These are phyloP conservation scores for Escovopsis sp. DNA, from an alignment of 2,329 filamentous ascomycete species.

Conservation along the genomic window DNA sequence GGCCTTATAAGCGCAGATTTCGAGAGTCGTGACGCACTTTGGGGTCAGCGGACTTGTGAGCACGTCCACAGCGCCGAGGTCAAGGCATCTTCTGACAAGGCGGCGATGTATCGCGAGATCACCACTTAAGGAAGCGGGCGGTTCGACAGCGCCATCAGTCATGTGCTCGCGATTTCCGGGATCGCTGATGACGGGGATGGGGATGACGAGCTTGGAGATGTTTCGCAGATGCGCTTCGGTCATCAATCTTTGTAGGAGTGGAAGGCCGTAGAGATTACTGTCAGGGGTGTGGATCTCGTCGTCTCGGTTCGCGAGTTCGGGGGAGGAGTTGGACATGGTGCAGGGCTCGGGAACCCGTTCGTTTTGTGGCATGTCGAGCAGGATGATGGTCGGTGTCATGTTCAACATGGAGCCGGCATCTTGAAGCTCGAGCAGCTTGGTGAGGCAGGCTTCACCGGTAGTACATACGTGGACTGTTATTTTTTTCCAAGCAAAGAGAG, in stretches of 20 bases:
- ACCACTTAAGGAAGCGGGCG: conserved; percentile 11
- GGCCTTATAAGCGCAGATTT: conserved; percentile 71
- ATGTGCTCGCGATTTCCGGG: conserved; percentile 17
- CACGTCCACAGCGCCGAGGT: conserved; percentile 77
- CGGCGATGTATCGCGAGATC: conserved; percentile 18
- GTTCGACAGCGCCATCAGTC: conserved; percentile 26
- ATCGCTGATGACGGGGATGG: conserved; percentile 36
- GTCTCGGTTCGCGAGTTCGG: conserved; percentile 19
- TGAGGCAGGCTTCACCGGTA: conserved; percentile 37
- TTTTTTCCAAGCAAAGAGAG: conserved; percentile 9
- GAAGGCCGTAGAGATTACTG: conserved; percentile 40
- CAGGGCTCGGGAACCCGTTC: conserved; percentile 26
- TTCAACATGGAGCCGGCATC: conserved; percentile 33
- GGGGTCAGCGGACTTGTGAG: conserved; percentile 64
- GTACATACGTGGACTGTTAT: conserved; percentile 37
- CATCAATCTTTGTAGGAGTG: conserved; percentile 40
- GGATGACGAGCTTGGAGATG: conserved; percentile 40
- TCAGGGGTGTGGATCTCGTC: conserved; percentile 27
- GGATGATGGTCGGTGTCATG: conserved; percentile 40
- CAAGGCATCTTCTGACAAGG: conserved; percentile 57
- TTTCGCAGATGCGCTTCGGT: conserved; percentile 43
- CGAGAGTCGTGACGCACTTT: conserved; percentile 59
- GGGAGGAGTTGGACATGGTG: conserved; percentile 24
- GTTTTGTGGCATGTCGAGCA: conserved; percentile 41
- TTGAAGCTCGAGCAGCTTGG: conserved; percentile 37